Evolutionary conservation across 2,329 filamentous ascomycete genomes (phyloP), one percentile per base, ranked within the genome.

Genomic region (Fusarium scirpi): DNA sequence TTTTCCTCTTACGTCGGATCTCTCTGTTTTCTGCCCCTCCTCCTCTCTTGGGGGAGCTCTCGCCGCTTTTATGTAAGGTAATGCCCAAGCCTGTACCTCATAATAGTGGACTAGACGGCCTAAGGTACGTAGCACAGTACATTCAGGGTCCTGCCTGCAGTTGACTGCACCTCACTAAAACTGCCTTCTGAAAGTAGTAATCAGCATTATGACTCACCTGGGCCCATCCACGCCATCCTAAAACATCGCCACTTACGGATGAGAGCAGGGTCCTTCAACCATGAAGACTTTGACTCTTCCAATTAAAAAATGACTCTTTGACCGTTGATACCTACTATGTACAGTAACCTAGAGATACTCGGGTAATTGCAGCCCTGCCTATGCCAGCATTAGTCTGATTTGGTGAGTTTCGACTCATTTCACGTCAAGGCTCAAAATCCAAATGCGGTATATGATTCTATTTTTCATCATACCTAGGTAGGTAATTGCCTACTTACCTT

Each of bases 61-160:
- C 56, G 68, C 65, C 62, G 65, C 64, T 43, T 74, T 74, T 74
- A 74, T 74, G 72, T 73, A 74, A 70, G 59, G 29, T 32, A 38
- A 38, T 38, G 10, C 40, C 44, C 45, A 24, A 62, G 44, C 22
- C 46, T 30, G 44, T 22, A 57, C 30, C 44, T 62, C 48, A 51
- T 47, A n/a, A 18, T 38, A 52, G 32, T 27, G 32, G 16, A 54
- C 51, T 55, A 49, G 47, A n/a, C 11, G 10, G 18, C 34, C 18
- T n/a, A 5, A 27, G 25, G 25, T 27, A 27, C 29, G 29, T 38
- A 38, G 34, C 34, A n/a, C 34, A 38, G 34, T 38, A 18, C 34
- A 12, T 56, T 27, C 44, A 52, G 49, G 24, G 49, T 52, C 49
- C 49, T 24, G 24, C 32, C 43, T 57, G 53, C 30, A 27, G 29